Base-by-base conservation (phyloP, 2,329 filamentous ascomycete genomes). In the Dactylellina leptospora region DNA sequence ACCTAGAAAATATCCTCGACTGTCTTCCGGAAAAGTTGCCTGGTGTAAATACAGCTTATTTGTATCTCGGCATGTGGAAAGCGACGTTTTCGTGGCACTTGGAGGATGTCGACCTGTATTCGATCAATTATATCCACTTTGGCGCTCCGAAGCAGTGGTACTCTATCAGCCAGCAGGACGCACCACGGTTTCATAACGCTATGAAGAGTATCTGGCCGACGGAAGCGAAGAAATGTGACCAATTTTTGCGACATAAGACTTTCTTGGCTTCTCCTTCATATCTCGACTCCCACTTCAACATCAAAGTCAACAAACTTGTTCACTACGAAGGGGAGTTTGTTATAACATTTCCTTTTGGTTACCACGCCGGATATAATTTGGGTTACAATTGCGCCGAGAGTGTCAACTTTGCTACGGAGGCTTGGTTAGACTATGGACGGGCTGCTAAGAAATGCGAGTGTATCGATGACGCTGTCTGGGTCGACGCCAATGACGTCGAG, bases 31-130 rank as follows among this genome's bases (percentile, higher is more conserved):
- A 92, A 62, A 96, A 97, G 76, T 92, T 99, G 6, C 96, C 95
- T 2, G 95, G 95, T 75, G 96, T 99, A 78, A 99, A 99, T 78
- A 99, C 93, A 1, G 93, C 95, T 1, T 99, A 99, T 78, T 86
- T 99, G 1, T 99, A 99, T 78, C 84, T 99, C 70, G 95, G 95
- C 44, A 99, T 99, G 95, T 99, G 95, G 95, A 97, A 97, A 80
- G 93, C 95, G 10, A 97, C 95, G 0, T 99, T 99, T 79, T 95
- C 95, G 6, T 99, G 95, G 95, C 95, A 99, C 85, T 82, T 99
- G 58, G 95, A 99, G 79, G 95, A 99, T 79, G 93, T 99, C 42
- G 95, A 99, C 82, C 86, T 99, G 3, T 99, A 99, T 86, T 97
- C 93, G 79, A 99, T 99, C 84, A 99, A 99, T 82, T 99, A 97